A percentile compares a stretch with the other conserved stretches of the same genome.
Conservation (phyloP, 805 yeast species). For the Pichia sporocuriosa region DNA sequence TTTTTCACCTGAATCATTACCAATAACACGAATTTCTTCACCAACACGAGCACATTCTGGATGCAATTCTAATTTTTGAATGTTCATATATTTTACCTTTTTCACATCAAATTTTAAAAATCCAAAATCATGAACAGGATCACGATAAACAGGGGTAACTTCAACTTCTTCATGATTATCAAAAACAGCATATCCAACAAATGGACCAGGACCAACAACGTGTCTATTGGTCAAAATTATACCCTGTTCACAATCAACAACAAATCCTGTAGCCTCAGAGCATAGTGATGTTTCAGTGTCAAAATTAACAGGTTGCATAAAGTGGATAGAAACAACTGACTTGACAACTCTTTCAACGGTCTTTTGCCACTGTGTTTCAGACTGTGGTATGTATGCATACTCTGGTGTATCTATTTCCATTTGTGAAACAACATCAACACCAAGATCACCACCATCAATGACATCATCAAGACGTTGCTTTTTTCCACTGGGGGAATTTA, state of each 20-base stretch:
- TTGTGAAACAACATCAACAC: background rate
- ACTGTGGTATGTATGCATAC: conserved; percentile 12
- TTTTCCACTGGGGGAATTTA: background rate
- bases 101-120: conserved; percentile 72
- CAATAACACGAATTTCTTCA: conserved; percentile 87
- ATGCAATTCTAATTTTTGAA: conserved; percentile 56
- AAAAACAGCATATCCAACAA: conserved; percentile 83
- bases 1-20: conserved; percentile 96
- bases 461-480: background rate
- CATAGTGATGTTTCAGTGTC: conserved; percentile 79
- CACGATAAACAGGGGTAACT: conserved; percentile 80
- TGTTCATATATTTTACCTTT: conserved; percentile 63
- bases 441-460: background rate
- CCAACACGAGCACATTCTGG: conserved; percentile 91
- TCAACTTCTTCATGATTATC: conserved; percentile 93
- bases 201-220: conserved; percentile 94
- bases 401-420: background rate
- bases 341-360: conserved; percentile 78
- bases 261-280: conserved; percentile 93
- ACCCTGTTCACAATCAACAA: conserved; percentile 77
- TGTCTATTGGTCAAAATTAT: conserved; percentile 87
- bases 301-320: conserved; percentile 77
- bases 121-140: conserved; percentile 94
- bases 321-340: conserved; percentile 84
- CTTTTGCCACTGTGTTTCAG: conserved; percentile 55